phyloP scores from a whole-genome alignment of 805 yeast genomes.

The Ogataea saltuana region DNA sequence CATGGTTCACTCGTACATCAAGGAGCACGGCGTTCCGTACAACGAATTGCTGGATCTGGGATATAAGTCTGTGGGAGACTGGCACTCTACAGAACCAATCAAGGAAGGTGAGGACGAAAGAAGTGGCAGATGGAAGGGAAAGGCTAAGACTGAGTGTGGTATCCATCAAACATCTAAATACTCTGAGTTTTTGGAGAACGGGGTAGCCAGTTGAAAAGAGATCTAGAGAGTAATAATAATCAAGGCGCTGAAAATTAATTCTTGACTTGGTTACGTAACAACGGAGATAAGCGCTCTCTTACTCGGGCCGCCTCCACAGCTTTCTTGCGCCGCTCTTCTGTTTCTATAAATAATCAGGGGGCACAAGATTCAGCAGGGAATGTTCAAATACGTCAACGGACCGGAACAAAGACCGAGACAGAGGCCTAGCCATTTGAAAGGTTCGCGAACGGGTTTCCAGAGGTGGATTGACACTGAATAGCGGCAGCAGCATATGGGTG shows the following conservation, averaged over 20 bases:
- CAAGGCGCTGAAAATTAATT: too few relatives aligned
- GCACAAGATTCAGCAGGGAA: not conserved
- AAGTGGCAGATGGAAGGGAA: conserved; percentile 96
- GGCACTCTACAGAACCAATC: conserved; percentile 91
- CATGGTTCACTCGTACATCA: conserved; percentile 70
- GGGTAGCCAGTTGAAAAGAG: conserved; percentile 2
- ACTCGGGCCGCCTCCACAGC: too few relatives aligned
- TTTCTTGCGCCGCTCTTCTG: not conserved
- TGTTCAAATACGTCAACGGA: too few relatives aligned
- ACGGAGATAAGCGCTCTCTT: not conserved
- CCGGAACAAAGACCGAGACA: too few relatives aligned
- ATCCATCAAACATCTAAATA: conserved; percentile 82
- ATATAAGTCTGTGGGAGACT: conserved; percentile 90
- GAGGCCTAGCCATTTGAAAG: too few relatives aligned
- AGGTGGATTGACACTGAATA: too few relatives aligned
- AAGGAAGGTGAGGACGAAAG: conserved; percentile 92
- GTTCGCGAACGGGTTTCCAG: too few relatives aligned
- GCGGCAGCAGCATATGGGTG: not conserved
- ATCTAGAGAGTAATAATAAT: too few relatives aligned
- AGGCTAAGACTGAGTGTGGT: conserved; percentile 92
- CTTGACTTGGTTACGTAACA: not conserved
- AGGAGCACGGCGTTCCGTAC: conserved; percentile 74
- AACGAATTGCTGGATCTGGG: conserved; percentile 83
- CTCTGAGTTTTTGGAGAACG: conserved; percentile 51
- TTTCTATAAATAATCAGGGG: conserved; percentile 3